phyloP scores from a whole-genome alignment of 345 rosid species.

The Eucalyptus cloeziana region DNA sequence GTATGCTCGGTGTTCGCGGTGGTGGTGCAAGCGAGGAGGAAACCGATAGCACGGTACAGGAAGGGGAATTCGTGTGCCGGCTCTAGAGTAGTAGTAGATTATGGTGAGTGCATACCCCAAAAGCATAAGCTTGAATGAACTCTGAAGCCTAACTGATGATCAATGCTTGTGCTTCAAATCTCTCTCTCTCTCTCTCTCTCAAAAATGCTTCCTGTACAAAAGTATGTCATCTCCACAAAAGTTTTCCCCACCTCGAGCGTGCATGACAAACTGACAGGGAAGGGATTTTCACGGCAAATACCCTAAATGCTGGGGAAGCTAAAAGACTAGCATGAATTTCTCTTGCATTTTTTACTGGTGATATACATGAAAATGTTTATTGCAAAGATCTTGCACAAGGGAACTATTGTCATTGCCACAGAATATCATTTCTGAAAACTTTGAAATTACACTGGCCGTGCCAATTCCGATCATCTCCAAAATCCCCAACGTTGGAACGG shows the following conservation, averaged over 20 bases:
- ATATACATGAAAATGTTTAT: background rate
- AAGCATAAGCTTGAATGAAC: conserved; percentile 57
- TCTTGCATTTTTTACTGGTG: background rate
- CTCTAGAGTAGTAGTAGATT: conserved; percentile 25
- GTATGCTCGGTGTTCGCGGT: conserved; percentile 72
- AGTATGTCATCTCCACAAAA: background rate
- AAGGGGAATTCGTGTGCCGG: conserved; percentile 60
- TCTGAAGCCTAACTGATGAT: background rate
- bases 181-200: background rate
- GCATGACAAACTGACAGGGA: background rate
- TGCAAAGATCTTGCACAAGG: background rate
- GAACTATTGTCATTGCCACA: background rate
- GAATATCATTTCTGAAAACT: background rate
- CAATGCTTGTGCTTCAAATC: background rate
- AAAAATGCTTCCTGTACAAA: background rate
- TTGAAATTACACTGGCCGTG: background rate
- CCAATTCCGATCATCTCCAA: background rate
- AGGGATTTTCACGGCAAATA: background rate
- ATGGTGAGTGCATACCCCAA: conserved; percentile 45
- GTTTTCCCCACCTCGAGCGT: background rate
- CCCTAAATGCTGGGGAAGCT: background rate
- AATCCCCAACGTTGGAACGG: background rate
- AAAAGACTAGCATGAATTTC: background rate
- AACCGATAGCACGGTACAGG: conserved; percentile 28
- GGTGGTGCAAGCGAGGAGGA: conserved; percentile 38